Evolutionary conservation across 1,284 basidiomycete species (phyloP).

Genomic region (Takashimella koratensis): DNA sequence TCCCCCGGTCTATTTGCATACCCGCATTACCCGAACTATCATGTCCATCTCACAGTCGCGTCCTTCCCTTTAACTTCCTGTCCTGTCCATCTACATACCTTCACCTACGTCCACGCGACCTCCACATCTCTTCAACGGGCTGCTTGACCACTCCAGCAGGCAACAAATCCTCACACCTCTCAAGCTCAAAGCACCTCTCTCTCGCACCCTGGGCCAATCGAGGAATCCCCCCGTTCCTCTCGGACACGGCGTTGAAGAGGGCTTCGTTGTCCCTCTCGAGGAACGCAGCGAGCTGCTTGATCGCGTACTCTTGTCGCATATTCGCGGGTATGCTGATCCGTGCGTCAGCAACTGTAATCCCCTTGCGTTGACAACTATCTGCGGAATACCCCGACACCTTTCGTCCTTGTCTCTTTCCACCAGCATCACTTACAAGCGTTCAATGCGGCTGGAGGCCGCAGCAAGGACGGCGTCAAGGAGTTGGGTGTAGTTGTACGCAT

Average conservation of each 20-base stretch:
- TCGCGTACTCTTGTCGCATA: conserved; percentile 22
- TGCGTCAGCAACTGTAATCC: conserved; percentile 2
- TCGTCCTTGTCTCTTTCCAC: too few relatives aligned
- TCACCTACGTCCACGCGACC: too few relatives aligned
- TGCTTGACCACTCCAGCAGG: too few relatives aligned
- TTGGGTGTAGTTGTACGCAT: conserved; percentile 23
- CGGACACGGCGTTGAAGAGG: conserved; percentile 17
- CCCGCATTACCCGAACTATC: too few relatives aligned
- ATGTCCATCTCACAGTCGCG: too few relatives aligned
- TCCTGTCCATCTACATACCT: too few relatives aligned
- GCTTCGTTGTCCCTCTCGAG: conserved; percentile 20
- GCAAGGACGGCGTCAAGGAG: conserved; percentile 17
- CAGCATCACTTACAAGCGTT: conserved; percentile 25
- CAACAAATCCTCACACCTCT: conserved; percentile 12
- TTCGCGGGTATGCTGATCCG: conserved; percentile 27
- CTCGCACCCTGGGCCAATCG: conserved; percentile 10
- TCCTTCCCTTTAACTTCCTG: too few relatives aligned
- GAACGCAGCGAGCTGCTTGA: conserved; percentile 18
- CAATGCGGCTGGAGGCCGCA: conserved; percentile 25
- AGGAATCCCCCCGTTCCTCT: conserved; percentile 23
- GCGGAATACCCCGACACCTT: too few relatives aligned
- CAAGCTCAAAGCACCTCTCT: conserved; percentile 26
- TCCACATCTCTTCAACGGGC: too few relatives aligned
- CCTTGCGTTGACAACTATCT: too few relatives aligned
- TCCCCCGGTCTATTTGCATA: too few relatives aligned